Percentiles rank a stretch among this genome's conserved stretches.
Conservation (phyloP, 345 rosid genomes). For the Trapa bicornis region DNA sequence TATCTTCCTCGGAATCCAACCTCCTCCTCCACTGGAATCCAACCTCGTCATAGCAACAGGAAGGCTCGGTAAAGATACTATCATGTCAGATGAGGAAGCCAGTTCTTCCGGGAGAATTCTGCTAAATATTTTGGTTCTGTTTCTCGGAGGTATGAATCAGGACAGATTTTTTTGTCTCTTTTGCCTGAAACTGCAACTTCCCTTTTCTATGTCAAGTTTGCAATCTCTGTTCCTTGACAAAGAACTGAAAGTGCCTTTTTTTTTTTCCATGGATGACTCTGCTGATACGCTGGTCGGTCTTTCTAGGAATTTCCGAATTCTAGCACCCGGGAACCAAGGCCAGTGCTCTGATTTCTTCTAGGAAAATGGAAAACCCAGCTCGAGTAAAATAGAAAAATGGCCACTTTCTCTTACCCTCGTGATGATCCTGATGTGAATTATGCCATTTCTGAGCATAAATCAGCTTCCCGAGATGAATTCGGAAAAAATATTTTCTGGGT, state of each 20-base stretch:
- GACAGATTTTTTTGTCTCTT: neutral
- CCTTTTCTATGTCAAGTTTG: neutral
- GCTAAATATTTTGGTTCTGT: conserved; percentile 1
- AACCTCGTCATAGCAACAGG: neutral
- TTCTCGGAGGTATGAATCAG: conserved; percentile 9
- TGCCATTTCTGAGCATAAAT: neutral
- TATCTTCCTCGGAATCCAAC: neutral
- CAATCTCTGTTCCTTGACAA: neutral
- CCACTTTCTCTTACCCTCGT: no score
- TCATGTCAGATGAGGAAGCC: conserved; percentile 16
- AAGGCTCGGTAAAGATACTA: neutral
- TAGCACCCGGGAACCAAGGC: neutral
- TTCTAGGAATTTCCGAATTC: neutral
- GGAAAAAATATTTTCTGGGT: neutral
- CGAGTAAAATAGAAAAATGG: no score
- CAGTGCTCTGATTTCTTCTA: no score
- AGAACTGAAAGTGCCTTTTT: neutral
- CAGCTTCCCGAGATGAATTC: neutral
- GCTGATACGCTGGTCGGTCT: neutral
- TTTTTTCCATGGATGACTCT: conserved; percentile 5
- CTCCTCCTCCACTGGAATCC: neutral
- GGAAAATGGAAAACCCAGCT: no score
- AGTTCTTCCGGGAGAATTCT: conserved; percentile 7
- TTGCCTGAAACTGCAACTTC: neutral
- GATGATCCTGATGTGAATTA: no score